Conservation (phyloP, 352 stramenopile species). For the Phytophthora hybrid region DNA sequence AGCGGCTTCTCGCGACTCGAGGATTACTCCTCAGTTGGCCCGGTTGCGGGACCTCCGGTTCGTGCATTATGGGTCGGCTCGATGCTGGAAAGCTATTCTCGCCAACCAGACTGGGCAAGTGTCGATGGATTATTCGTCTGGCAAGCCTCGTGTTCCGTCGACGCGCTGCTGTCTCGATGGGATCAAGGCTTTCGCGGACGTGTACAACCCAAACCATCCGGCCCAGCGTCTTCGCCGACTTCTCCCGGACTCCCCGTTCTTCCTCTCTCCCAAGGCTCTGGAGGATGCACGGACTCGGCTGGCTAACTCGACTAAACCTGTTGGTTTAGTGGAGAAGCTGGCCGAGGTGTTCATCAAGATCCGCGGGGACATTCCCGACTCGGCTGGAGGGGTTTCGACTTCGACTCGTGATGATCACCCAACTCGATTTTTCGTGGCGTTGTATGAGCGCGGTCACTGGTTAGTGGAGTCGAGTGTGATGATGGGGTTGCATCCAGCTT, state of each 20-base stretch:
- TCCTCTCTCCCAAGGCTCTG: background rate
- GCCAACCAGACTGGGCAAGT: background rate
- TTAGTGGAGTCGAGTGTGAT: background rate
- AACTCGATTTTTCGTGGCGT: background rate
- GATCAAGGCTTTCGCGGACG: background rate
- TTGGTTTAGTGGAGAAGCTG: background rate
- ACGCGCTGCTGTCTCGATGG: background rate
- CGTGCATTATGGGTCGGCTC: background rate
- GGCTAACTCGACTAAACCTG: background rate
- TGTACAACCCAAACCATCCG: background rate
- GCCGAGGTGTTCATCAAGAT: background rate
- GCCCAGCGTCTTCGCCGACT: background rate
- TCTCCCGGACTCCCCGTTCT: background rate
- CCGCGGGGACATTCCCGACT: no score
- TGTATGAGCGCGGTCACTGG: background rate
- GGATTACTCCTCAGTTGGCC: background rate
- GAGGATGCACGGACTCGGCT: background rate
- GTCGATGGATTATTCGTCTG: no score
- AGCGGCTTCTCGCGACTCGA: background rate
- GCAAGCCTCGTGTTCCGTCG: no score
- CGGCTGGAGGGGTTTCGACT: no score
- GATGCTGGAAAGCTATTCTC: background rate
- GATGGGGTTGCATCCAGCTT: background rate
- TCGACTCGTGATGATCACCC: background rate
- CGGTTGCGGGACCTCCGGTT: background rate